A percentile compares a stretch with the other conserved stretches of the same genome.
Conservation (phyloP, 164 flowering plant genomes). For the Liriodendron chinense region DNA sequence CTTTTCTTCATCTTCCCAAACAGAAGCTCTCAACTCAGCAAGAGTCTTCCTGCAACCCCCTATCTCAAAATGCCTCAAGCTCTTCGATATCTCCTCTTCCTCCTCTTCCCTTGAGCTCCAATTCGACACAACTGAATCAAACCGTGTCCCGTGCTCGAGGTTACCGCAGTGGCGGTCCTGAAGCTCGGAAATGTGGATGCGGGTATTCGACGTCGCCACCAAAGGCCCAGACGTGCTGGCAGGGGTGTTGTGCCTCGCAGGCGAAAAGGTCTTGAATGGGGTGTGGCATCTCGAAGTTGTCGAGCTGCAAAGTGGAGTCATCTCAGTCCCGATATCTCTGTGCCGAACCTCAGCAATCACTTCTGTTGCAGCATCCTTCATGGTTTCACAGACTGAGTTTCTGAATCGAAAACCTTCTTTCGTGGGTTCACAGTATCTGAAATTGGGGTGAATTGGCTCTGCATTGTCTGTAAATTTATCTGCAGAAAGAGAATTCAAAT, state of each 20-base stretch:
- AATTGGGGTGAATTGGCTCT: slow-evolving; percentile 38
- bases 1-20: slow-evolving; percentile 76
- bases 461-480: slow-evolving; percentile 76
- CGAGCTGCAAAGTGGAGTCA: slow-evolving; percentile 82
- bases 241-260: slow-evolving; percentile 88
- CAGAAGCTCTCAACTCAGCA: slow-evolving; percentile 43
- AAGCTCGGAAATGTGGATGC: slow-evolving; percentile 50
- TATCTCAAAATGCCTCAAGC: slow-evolving; percentile 66
- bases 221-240: slow-evolving; percentile 66
- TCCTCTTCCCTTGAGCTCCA: slow-evolving; percentile 97
- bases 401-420: slow-evolving; percentile 69
- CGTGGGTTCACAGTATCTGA: slow-evolving; percentile 52
- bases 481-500: slow-evolving; percentile 27
- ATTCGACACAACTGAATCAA: slow-evolving; percentile 48
- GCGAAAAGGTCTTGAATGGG: slow-evolving; percentile 63
- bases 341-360: slow-evolving; percentile 43
- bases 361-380: slow-evolving; percentile 46
- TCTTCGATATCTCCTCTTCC: slow-evolving; percentile 77
- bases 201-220: slow-evolving; percentile 11
- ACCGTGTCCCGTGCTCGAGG: slow-evolving; percentile 56
- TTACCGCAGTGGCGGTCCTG: slow-evolving; percentile 70
- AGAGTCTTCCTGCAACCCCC: slow-evolving; percentile 31
- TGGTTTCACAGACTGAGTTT: slow-evolving; percentile 38
- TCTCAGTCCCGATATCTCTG: slow-evolving; percentile 81
- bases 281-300: slow-evolving; percentile 69